phyloP scores from a whole-genome alignment of 139 green algal species.

The Ettlia oleoabundans region DNA sequence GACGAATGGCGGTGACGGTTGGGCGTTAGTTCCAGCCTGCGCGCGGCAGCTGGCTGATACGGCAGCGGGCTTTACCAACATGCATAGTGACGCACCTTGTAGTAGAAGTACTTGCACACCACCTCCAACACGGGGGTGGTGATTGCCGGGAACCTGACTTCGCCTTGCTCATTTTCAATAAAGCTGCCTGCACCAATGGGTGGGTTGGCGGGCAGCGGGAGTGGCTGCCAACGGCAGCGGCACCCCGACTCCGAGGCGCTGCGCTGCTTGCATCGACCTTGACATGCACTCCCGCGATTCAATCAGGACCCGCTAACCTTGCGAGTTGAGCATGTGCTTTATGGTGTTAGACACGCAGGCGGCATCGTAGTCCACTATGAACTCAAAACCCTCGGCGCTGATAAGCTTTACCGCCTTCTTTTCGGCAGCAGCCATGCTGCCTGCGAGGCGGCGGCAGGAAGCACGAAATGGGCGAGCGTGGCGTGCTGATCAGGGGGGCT shows the following conservation, averaged over 20 bases:
- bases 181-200: constrained; percentile 78
- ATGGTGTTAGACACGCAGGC: constrained; percentile 97
- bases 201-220: too few species aligned
- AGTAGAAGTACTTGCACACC: constrained; percentile 99
- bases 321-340: constrained; percentile 95
- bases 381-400: constrained; percentile 95
- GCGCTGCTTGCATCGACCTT: too few species aligned
- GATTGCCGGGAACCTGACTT: constrained; percentile 95
- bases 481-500: too few species aligned
- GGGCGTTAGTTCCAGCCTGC: not conserved
- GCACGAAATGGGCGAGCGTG: too few species aligned
- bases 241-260: too few species aligned
- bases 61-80: not conserved
- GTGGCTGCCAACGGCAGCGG: not conserved
- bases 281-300: too few species aligned
- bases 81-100: constrained; percentile 79
- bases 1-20: not conserved
- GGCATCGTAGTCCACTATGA: constrained; percentile 94
- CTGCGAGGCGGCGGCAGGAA: not conserved
- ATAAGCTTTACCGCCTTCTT: constrained; percentile 93
- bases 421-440: not conserved
- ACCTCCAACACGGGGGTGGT: constrained; percentile 91
- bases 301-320: constrained; percentile 72
- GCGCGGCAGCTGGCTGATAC: not conserved
- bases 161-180: constrained; percentile 88